Base-by-base conservation (phyloP, 2,329 filamentous ascomycete species). In the Phialophora tarda region DNA sequence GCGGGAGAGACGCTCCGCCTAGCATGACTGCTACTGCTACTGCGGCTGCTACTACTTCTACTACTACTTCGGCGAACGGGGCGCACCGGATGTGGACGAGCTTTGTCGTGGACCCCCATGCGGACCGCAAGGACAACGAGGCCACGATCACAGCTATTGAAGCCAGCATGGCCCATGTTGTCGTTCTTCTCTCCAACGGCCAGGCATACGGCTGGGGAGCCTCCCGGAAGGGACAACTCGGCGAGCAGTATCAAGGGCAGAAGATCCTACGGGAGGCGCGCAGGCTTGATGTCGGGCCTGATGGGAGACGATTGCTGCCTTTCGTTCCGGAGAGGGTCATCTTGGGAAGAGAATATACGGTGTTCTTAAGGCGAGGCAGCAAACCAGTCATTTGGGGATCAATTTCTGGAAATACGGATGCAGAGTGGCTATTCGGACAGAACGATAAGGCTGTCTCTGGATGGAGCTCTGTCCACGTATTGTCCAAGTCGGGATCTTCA, bases 181-280 rank as follows among this genome's bases (percentile, higher is more conserved):
- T 96, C 17, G 87, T 82, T 1, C 85, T 97, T 0, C 78, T 96
- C 3, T 85, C 85, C 51, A 89, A 90, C 74, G 94, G 93, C 0
- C 84, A 90, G 17, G 88, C 89, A 1, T 96, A 91, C 75, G 93
- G 92, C 2, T 98, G 94, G 94, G 95, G 95, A 0, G 91, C 88
- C 73, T 89, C 91, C 14, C 86, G 92, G 26, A 95, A 97, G 75
- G 91, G 91, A 0, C 94, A 99, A 76, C 80, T 96, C 0, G 93
- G 93, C 0, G 78, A 81, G 50, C 84, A 84, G 0, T 79, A 80
- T 30, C 81, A 79, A 5, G 71, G 63, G 0, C 75, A 79, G 8
- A 80, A 78, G 54, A 77, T 88, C 30, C 75, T 89, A 1, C 83
- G 85, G 78, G 74, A 74, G 17, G 92, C 92, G 4, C 81, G 85